Evolutionary conservation across 768 basidiomycete genomes (phyloP).

Genomic region (Gautieria morchelliformis): DNA sequence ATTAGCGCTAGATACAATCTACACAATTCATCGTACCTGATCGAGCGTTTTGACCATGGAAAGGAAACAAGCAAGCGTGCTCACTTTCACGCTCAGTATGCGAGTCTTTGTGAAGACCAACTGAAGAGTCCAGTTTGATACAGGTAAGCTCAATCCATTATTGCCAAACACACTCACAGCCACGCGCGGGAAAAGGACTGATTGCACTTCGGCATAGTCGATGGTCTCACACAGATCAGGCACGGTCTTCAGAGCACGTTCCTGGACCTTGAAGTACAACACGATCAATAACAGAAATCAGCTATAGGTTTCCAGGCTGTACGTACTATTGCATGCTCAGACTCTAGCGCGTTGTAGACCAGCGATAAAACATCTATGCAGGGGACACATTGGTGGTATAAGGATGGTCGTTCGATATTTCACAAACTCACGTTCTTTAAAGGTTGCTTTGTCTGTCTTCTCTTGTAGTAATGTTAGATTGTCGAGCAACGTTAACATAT

Average conservation of each 20-base stretch:
- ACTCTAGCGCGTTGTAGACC: constrained; percentile 92
- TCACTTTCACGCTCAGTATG: constrained; percentile 84
- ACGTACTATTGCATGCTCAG: constrained; percentile 77
- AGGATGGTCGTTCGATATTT: neutral
- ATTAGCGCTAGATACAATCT: neutral
- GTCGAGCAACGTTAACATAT: constrained; percentile 89
- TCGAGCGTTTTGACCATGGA: constrained; percentile 86
- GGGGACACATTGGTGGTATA: neutral
- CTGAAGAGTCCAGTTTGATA: constrained; percentile 28
- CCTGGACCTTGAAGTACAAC: constrained; percentile 60
- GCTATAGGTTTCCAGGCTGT: neutral
- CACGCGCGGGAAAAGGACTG: constrained; percentile 82
- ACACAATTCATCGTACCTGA: constrained; percentile 39
- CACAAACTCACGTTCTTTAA: constrained; percentile 69
- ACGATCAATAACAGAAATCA: constrained; percentile 4
- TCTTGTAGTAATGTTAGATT: constrained; percentile 78
- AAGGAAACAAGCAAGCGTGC: constrained; percentile 73
- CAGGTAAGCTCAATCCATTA: neutral
- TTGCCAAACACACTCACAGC: constrained; percentile 47
- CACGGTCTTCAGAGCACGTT: constrained; percentile 74
- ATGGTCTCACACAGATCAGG: constrained; percentile 87
- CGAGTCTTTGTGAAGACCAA: constrained; percentile 90
- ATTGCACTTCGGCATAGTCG: constrained; percentile 91
- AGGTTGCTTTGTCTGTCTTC: constrained; percentile 80
- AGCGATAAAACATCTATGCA: constrained; percentile 86